Conservation (phyloP, 495 filamentous ascomycete genomes). For the Clavariopsis aquatica region DNA sequence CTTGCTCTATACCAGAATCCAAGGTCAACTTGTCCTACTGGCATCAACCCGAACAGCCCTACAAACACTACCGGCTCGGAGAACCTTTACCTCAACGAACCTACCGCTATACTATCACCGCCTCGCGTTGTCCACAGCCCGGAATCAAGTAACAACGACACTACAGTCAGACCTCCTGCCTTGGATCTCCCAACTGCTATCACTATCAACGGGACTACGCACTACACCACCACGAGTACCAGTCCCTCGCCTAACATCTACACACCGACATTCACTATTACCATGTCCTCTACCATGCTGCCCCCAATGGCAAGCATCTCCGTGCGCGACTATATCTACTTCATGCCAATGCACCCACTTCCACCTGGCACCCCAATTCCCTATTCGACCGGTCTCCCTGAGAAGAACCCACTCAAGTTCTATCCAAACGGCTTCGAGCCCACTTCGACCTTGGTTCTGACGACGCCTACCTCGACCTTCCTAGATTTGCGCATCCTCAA, state of each 20-base stretch:
- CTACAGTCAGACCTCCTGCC: too few species aligned
- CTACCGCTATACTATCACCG: too few species aligned
- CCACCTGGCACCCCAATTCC: constrained; percentile 22
- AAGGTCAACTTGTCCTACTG: neutral
- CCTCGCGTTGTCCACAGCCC: too few species aligned
- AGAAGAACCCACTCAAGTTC: constrained; percentile 17
- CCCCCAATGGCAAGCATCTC: constrained; percentile 26
- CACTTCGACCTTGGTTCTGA: constrained; percentile 35
- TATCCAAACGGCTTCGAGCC: constrained; percentile 16
- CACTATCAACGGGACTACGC: too few species aligned
- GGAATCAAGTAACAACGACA: too few species aligned
- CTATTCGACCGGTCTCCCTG: constrained; percentile 16
- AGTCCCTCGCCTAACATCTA: neutral
- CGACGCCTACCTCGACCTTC: constrained; percentile 13
- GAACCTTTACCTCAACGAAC: too few species aligned
- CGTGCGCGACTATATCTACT: constrained; percentile 31
- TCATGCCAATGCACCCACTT: constrained; percentile 23
- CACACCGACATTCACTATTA: neutral
- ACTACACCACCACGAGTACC: neutral
- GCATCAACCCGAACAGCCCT: neutral
- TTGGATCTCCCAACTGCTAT: too few species aligned
- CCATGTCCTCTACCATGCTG: neutral
- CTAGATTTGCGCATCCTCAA: constrained; percentile 34
- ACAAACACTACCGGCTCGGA: neutral
- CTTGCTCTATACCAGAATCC: neutral